Conservation (phyloP, 2,329 filamentous ascomycete species). For the Talaromyces sp. region DNA sequence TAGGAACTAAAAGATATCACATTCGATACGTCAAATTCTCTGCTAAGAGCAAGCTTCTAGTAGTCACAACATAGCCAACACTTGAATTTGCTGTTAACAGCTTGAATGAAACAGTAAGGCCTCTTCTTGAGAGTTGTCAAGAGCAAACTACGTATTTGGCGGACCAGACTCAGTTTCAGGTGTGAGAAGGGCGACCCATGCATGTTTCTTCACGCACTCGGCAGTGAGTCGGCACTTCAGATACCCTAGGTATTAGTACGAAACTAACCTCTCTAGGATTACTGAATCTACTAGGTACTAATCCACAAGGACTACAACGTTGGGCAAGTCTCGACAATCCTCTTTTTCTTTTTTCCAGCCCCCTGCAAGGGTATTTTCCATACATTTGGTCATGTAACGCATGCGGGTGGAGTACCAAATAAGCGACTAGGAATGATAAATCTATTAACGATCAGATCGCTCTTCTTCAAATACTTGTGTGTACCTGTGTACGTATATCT, state of each 20-base stretch:
- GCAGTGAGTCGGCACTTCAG: too few relatives aligned
- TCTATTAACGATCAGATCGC: neutral
- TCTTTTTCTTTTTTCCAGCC: neutral
- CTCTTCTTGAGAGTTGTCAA: neutral
- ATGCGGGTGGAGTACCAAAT: neutral
- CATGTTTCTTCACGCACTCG: neutral
- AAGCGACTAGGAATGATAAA: neutral
- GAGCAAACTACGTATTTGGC: neutral
- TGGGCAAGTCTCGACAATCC: neutral
- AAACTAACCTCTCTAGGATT: neutral
- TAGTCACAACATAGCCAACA: neutral
- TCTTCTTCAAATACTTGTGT: neutral
- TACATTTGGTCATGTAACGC: neutral
- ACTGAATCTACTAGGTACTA: neutral
- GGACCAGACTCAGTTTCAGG: neutral
- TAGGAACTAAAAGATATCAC: neutral
- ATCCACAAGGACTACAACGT: neutral
- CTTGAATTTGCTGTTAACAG: neutral
- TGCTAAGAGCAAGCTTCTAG: neutral
- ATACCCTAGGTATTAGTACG: neutral
- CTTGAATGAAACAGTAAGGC: neutral
- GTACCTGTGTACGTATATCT: neutral
- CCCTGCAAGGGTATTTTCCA: conserved; percentile 4
- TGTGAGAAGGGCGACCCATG: neutral
- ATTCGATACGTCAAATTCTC: neutral